Evolutionary conservation across 2,329 filamentous ascomycete species (phyloP), one percentile per base, ranked within the genome.

Genomic region (Colletotrichum sp.): DNA sequence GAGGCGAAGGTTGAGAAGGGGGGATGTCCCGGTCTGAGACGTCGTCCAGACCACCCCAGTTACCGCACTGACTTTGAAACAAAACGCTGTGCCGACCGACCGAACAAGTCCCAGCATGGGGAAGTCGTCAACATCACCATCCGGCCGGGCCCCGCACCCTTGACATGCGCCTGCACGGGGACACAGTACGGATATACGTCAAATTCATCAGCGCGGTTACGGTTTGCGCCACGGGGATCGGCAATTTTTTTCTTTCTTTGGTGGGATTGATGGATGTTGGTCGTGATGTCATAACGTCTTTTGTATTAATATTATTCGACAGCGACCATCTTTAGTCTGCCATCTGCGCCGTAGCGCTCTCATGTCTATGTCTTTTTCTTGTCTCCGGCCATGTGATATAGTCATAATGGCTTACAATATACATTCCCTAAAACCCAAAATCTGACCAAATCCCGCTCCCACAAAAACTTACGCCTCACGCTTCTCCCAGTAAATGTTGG

Each of bases 401-500:
- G 64, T 76, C 74, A 52, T 69, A 62, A 69, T 69, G 71, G 65
- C 59, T 74, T 69, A 22, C 64, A 65, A 74, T 76, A 52, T 69
- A 74, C 74, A 74, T 26, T 26, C 30, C 64, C 28, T 22, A 28
- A 74, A 68, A 66, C 32, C 64, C 24, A 36, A 69, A 69, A 65
- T 6, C 18, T 34, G 44, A 24, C 16, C 8, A 6, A 28, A 39
- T 32, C 18, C 34, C 28, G 22, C 26, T 26, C 57, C 26, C 36
- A 13, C 55, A 32, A n/a, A 18, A 26, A n/a, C 30, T 52, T 65
- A 76, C 12, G 71, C 57, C 55, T 91, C 87, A 81, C 94, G 89
- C 84, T 89, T 90, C 88, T 98, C 94, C 92, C 94, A 98, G 83
- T 91, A 88, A 65, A 98, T 91, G 67, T 92, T 88, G 62, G 93